Percentiles rank a stretch among this genome's conserved stretches.
phyloP scores from a whole-genome alignment of 768 basidiomycete species.

The Lanmaoa rubissima region DNA sequence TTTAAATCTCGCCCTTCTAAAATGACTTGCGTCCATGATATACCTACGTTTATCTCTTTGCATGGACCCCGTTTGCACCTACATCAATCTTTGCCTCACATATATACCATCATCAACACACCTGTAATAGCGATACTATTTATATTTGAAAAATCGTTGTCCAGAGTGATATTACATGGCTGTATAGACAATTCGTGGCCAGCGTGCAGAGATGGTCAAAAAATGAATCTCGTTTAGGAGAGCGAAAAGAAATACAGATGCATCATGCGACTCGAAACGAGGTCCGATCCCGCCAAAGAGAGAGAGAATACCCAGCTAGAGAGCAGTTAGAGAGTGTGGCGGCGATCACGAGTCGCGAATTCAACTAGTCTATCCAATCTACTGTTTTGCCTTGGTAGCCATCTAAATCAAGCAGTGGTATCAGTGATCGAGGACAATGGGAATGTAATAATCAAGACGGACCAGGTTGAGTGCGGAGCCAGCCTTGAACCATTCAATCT shows the following conservation, averaged over 20 bases:
- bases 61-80: background rate
- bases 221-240: background rate
- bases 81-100: background rate
- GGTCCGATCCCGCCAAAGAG: background rate
- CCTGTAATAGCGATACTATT: slow-evolving; percentile 6
- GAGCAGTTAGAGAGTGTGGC: slow-evolving; percentile 4
- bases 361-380: slow-evolving; percentile 18
- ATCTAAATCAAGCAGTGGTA: slow-evolving; percentile 40
- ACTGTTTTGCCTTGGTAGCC: slow-evolving; percentile 62
- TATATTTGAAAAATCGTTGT: slow-evolving; percentile 6
- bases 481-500: slow-evolving; percentile 99
- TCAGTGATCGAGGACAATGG: background rate
- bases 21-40: background rate
- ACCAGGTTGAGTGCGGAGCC: slow-evolving; percentile 92
- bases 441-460: slow-evolving; percentile 26
- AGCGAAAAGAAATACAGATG: background rate
- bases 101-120: background rate
- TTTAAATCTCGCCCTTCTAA: background rate
- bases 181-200: slow-evolving; percentile 18
- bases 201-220: slow-evolving; percentile 5
- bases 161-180: slow-evolving; percentile 25
- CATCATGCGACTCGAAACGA: background rate
- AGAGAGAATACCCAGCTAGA: background rate
- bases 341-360: background rate
- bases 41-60: background rate